Evolutionary conservation across 257 asterid genomes (phyloP), one percentile per base, ranked within the genome.

Genomic region (Nicotiana undulata): DNA sequence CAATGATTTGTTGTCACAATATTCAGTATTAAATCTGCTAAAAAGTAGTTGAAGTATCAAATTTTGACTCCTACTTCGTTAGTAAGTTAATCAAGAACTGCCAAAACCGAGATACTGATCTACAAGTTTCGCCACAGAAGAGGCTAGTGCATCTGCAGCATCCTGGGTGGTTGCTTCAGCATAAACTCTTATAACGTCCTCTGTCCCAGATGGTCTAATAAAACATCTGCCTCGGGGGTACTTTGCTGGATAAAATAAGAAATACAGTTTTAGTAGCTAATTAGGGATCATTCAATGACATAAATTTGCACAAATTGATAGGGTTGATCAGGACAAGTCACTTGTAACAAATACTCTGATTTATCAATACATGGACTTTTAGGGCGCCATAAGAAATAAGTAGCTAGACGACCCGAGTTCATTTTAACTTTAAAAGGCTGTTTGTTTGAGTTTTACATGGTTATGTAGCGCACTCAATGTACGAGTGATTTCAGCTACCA

Each of bases 181-280:
- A 55, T 91, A 96, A 76, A 96, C 97, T 85, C 98, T 91, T 53
- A 96, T 90, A 76, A 94, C 98, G 32, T 94, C 98, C 88, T 94
- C 98, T 7, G 99, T 96, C 79, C 99, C 97, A 1, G 99, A 94
- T 59, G 98, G 98, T 58, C 99, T 88, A 83, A 96, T 85, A 64
- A 93, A 96, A 81, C 97, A 96, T 87, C 97, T 88, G 20, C 99
- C 98, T 32, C 79, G 85, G 11, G 86, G 79, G 77, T 92, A 90
- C 83, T 94, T 92, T 34, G 88, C 99, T 94, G 90, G 44, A 79
- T 70, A 72, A 59, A 61, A 79, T 46, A 83, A 40, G 52, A 26
- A 7, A 66, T n/a, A 9, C 5, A 1, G 15, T 15, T 13, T 72
- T 24, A 72, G 10, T 72, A 72, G 37, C 77, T 46, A 6, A 46